Base-by-base conservation (phyloP, 23 red algal genomes). In the Gracilaria caudata region DNA sequence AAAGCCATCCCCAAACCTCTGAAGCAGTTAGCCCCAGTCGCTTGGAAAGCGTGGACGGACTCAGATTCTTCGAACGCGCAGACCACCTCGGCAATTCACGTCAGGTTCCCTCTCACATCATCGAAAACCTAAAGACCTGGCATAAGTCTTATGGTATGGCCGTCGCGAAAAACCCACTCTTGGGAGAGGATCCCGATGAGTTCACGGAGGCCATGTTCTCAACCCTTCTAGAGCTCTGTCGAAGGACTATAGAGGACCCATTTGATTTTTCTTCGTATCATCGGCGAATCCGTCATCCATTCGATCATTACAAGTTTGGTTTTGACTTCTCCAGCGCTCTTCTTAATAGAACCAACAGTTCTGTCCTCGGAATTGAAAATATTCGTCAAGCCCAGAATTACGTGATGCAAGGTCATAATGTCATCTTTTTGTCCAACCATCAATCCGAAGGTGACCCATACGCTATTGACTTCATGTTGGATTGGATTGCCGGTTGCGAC, bases 391-490 rank as follows among this genome's bases (percentile, higher is more conserved):
- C 89, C n/a, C 58, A 61, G 46, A 45, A 75, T 47, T 89, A 94
- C 44, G 86, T 90, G 7, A 14, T 29, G 36, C 78, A 84, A 26
- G 97, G 97, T 17, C 89, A 99, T 30, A 99, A 99, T 73, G 90
- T 99, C 24, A 80, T 94, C 25, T 93, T 99, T 56, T 63, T 99
- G 68, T 86, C 87, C 39, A 99, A 99, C 57, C 97, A 99, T 64
- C 97, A 99, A 70, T 92, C 84, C 60, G 97, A 99, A 73, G 97
- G 85, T 26, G 97, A 99, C 65, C 97, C 97, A 14, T 92, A 93
- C 82, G 97, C 97, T 1, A 94, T 99, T 57, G 91, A 95, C 53
- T 51, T 87, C 73, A 28, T 99, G 65, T 80, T 99, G 51, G 59
- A 59, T 7, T 76, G 92, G 47, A 88, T 91, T 68, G 87, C 82